Percentiles rank a stretch among this genome's conserved stretches.
phyloP scores from a whole-genome alignment of 1,139 yeast genomes.

The Saccharomyces uvarum region DNA sequence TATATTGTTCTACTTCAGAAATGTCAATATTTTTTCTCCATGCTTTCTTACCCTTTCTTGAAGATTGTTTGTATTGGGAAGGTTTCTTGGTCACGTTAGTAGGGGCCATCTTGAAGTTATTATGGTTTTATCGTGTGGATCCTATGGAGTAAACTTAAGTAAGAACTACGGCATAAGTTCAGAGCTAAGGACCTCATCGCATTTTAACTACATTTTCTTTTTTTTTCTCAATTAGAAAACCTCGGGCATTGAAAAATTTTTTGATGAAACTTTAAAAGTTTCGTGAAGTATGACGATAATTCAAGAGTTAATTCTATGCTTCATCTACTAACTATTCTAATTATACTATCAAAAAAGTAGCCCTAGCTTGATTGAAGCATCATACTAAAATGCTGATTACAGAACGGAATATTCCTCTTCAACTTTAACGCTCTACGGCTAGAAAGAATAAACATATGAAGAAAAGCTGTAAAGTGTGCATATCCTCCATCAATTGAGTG shows the following conservation, averaged over 20 bases:
- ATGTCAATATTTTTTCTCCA: conserved; percentile 95
- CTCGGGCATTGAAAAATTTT: neutral
- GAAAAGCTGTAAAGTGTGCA: neutral
- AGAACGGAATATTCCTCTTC: too few relatives aligned
- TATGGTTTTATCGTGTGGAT: neutral
- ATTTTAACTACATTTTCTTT: neutral
- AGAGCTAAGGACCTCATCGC: neutral
- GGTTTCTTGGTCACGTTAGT: conserved; percentile 31
- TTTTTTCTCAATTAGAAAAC: neutral
- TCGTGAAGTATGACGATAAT: neutral
- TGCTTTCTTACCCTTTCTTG: conserved; percentile 87
- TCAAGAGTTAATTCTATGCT: too few relatives aligned
- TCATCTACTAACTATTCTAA: too few relatives aligned
- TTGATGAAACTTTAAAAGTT: neutral
- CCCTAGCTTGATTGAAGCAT: too few relatives aligned
- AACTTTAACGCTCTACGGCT: too few relatives aligned
- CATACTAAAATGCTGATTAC: too few relatives aligned
- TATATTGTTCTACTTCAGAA: conserved; percentile 62
- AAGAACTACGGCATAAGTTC: neutral
- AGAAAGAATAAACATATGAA: neutral
- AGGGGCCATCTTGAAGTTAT: conserved; percentile 17
- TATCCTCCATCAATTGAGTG: neutral
- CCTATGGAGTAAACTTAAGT: neutral
- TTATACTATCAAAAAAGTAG: too few relatives aligned
- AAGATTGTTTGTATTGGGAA: conserved; percentile 49